Base-by-base conservation (phyloP, 139 green algal genomes). In the Nannochloris sp. region DNA sequence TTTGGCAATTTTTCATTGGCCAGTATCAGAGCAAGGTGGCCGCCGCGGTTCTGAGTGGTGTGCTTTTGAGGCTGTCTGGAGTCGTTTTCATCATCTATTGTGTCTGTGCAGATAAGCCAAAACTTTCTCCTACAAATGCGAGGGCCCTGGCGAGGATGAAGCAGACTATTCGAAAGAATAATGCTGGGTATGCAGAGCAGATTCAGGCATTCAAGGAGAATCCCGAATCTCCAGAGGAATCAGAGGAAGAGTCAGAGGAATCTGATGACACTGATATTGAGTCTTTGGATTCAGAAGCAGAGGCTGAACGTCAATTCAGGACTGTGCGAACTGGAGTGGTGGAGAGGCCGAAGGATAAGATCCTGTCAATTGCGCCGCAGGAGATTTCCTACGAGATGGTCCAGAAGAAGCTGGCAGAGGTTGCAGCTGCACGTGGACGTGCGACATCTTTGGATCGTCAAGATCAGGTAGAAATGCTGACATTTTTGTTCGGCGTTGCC, bases 361-460 rank as follows among this genome's bases (percentile, higher is more conserved):
- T 94, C 16, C 71, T 92, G 55, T 85, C 80, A 16, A 92, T 93
- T 78, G 83, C 96, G 49, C 85, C 82, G 31, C 84, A 85, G 66
- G 84, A 97, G 49, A 95, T 97, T 70, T 94, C 89, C n/a, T 96
- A 89, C 51, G 91, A 95, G 62, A 91, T 98, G 87, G 91, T 99
- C 13, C 73, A 77, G 36, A 79, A 87, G 43, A 98, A 98, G 85
- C 79, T 96, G 51, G 70, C 76, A 17, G 93, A 98, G 74, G 87
- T 98, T 30, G 70, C 92, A 20, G 61, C 85, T 49, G 71, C 76
- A 1, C 82, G 92, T 17, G 92, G 91, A 49, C 85, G 87, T 57
- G 88, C 89, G n/a, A 86, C 87, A 31, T 53, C 59, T 29, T 87
- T 90, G 0, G 90, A 98, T 76, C 80, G 89, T 20, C 64, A 85